Evolutionary conservation across 2,329 filamentous ascomycete genomes (phyloP), one percentile per base, ranked within the genome.

Genomic region (Blastomyces parvus): DNA sequence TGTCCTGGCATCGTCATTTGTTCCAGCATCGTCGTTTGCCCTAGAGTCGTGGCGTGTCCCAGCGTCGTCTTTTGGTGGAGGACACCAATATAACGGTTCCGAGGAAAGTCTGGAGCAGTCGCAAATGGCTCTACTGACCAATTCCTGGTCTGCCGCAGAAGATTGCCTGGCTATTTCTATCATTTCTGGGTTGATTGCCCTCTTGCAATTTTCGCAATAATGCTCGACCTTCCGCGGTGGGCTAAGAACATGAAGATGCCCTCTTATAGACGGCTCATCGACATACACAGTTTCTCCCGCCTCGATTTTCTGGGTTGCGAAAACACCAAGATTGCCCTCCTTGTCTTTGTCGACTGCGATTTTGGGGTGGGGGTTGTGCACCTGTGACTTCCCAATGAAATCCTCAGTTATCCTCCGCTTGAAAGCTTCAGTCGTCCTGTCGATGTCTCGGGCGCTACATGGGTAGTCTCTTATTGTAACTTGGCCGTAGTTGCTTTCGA

Each of bases 261-360:
- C 71, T 59, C 74, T 68, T n/a, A 75, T 69, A 2, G 70, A 71
- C 2, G 74, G 74, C 50, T 75, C 74, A 59, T 76, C 74, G 27
- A 65, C 69, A 63, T 71, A 70, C 42, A 76, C 70, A 7, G 72
- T 22, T 33, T 69, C 66, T 1, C 68, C 68, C 27, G 60, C 58
- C 19, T 61, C 42, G 46, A 76, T 75, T 6, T 68, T 30, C 17
- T 63, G 48, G 2, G 61, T 69, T 7, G 74, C 74, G 60, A 71
- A 71, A n/a, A 75, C 70, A 1, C 66, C 64, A n/a, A 72, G 17
- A 40, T 66, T 59, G n/a, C 62, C 50, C 8, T 64, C 40, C 17
- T n/a, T 11, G 2, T 53, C 48, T 30, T 22, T 33, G 33, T 55
- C 36, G 61, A 61, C 61, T 42, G 65, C 27, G 64, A 67, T 60